phyloP scores from a whole-genome alignment of 2,329 filamentous ascomycete genomes.

The Cytospora piceae region DNA sequence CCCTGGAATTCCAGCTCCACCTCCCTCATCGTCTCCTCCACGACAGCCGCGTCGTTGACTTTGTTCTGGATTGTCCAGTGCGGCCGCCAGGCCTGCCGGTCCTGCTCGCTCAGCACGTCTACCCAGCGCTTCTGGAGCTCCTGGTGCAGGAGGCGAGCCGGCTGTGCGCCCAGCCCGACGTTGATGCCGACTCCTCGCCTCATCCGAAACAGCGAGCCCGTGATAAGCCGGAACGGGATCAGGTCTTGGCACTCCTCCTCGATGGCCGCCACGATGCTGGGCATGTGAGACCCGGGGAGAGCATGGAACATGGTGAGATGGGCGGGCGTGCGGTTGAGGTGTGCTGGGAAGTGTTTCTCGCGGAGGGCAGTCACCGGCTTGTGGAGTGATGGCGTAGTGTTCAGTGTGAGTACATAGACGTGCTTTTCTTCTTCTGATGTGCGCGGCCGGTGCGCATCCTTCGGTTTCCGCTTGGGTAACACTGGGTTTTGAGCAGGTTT shows the following conservation, averaged over 20 bases:
- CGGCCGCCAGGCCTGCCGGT: constrained; percentile 15
- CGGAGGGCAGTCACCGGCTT: constrained; percentile 20
- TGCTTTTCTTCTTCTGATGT: not conserved
- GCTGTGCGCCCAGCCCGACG: not conserved
- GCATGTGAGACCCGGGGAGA: constrained; percentile 15
- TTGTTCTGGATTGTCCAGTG: constrained; percentile 28
- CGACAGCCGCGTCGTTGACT: constrained; percentile 7
- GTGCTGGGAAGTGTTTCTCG: constrained; percentile 17
- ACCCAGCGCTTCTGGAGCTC: constrained; percentile 11
- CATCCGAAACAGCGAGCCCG: constrained; percentile 11
- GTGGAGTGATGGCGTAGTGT: constrained; percentile 13
- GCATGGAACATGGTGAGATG: constrained; percentile 29
- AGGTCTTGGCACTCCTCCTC: not conserved
- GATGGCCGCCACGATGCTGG: not conserved
- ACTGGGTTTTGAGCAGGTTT: not conserved
- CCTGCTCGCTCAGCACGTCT: constrained; percentile 20
- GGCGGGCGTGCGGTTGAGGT: constrained; percentile 16
- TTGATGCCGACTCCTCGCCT: constrained; percentile 14
- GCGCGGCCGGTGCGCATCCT: constrained; percentile 14
- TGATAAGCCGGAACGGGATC: not conserved
- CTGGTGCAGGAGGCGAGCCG: not conserved
- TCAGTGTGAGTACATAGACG: constrained; percentile 25
- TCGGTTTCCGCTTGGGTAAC: not conserved
- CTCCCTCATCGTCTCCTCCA: constrained; percentile 14
- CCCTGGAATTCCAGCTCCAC: constrained; percentile 3